A percentile compares a stretch with the other conserved stretches of the same genome.
Conservation (phyloP, 169 alveolate genomes). For the Amoebophrya sp. region DNA sequence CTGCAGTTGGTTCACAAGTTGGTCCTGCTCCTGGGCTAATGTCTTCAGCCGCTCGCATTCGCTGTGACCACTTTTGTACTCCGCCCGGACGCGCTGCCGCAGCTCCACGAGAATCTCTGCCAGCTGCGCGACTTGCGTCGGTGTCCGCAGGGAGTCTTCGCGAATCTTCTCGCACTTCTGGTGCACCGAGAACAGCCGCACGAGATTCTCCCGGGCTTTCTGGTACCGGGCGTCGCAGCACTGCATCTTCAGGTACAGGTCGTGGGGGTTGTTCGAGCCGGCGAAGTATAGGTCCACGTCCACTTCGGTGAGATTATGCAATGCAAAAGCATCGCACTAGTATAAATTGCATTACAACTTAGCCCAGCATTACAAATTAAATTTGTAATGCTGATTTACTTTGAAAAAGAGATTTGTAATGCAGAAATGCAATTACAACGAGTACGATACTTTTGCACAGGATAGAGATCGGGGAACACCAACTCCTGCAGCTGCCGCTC, state of each 20-base stretch:
- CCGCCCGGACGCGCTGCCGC: background rate
- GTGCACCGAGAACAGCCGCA: background rate
- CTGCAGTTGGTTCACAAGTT: background rate
- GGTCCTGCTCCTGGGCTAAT: background rate
- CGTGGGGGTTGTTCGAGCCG: conserved; percentile 13
- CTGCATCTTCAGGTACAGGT: background rate
- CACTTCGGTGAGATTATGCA: background rate
- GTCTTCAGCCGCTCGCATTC: background rate
- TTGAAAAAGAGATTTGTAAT: too few species aligned
- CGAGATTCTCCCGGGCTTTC: background rate
- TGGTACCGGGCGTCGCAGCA: background rate
- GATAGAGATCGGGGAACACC: background rate
- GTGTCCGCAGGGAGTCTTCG: background rate
- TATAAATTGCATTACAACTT: too few species aligned
- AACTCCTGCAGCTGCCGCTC: background rate
- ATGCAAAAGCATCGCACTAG: too few species aligned
- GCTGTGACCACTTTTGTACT: background rate
- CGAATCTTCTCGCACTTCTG: background rate
- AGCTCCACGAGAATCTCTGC: background rate
- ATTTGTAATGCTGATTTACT: too few species aligned
- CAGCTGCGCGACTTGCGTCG: background rate
- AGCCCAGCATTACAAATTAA: too few species aligned
- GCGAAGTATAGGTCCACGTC: background rate
- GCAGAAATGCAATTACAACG: too few species aligned
- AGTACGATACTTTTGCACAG: too few species aligned